These are phyloP conservation scores for Arachnopeziza araneosa DNA, from an alignment of 2,329 filamentous ascomycete species.

Conservation along the genomic window DNA sequence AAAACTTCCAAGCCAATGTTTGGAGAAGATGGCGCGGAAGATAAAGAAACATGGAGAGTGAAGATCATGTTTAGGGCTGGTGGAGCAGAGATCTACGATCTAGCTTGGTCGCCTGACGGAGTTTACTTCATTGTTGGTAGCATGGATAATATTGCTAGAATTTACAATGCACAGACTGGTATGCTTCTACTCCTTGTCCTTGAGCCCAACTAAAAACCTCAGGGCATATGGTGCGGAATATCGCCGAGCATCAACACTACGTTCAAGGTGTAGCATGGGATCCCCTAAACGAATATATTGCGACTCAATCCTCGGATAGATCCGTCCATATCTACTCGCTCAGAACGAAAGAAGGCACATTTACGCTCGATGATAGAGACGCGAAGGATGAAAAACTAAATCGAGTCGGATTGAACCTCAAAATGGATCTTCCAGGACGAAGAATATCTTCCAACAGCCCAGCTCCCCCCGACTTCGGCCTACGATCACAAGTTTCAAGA, in stretches of 20 bases:
- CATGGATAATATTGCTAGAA: conserved; percentile 97
- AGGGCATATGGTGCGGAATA: conserved; percentile 73
- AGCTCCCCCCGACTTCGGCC: conserved; percentile 75
- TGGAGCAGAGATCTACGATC: conserved; percentile 93
- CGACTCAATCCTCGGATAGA: conserved; percentile 95
- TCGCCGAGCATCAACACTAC: conserved; percentile 96
- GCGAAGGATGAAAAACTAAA: conserved; percentile 58
- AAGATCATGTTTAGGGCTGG: conserved; percentile 93
- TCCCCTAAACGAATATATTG: conserved; percentile 94
- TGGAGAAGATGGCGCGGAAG: conserved; percentile 80
- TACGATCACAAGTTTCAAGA: conserved; percentile 56
- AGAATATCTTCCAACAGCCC: conserved; percentile 89
- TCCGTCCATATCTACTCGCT: conserved; percentile 97
- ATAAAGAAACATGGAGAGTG: conserved; percentile 94
- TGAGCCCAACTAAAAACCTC: conserved; percentile 10
- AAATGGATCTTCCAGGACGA: conserved; percentile 86
- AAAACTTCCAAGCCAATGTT: conserved; percentile 59
- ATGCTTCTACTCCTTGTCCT: conserved; percentile 26
- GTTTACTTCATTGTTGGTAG: conserved; percentile 96
- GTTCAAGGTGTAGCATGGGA: conserved; percentile 99
- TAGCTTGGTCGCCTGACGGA: conserved; percentile 98
- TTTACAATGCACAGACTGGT: conserved; percentile 93
- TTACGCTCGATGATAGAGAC: conserved; percentile 64
- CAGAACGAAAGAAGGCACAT: conserved; percentile 94
- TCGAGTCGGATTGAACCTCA: conserved; percentile 69